Evolutionary conservation across 2,329 filamentous ascomycete species (phyloP).

Genomic region (Calonectria ilicicola): DNA sequence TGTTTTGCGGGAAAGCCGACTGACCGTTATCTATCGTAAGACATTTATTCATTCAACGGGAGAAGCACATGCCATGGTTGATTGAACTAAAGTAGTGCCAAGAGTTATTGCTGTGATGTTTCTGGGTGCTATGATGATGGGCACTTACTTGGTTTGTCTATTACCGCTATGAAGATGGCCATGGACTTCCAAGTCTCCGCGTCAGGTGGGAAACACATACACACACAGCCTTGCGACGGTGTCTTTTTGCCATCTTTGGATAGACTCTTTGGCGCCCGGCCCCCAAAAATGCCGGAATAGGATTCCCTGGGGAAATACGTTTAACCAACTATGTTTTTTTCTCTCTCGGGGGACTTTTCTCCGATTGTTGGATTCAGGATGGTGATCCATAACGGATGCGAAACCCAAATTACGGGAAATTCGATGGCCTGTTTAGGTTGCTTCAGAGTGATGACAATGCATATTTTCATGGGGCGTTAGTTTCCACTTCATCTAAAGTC

Average conservation of each 20-base stretch:
- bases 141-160: not conserved
- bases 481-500: conserved; percentile 5
- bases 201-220: not conserved
- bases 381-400: not conserved
- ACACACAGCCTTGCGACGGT: not conserved
- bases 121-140: not conserved
- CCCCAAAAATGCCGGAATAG: not conserved
- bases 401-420: not conserved
- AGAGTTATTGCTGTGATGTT: not conserved
- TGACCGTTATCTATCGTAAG: not conserved
- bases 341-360: not conserved
- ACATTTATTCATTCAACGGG: not conserved
- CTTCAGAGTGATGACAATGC: not conserved
- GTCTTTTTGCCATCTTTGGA: not conserved
- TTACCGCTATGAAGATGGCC: not conserved
- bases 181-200: not conserved
- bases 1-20: not conserved
- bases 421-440: not conserved
- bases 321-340: not conserved
- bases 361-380: not conserved
- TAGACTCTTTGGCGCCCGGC: not conserved
- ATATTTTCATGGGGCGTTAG: not conserved
- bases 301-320: not conserved
- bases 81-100: not conserved
- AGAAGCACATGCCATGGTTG: not conserved